A percentile compares a stretch with the other conserved stretches of the same genome.
These are phyloP conservation scores for Quercus engelmannii DNA, from an alignment of 306 rosid species.

Conservation along the genomic window DNA sequence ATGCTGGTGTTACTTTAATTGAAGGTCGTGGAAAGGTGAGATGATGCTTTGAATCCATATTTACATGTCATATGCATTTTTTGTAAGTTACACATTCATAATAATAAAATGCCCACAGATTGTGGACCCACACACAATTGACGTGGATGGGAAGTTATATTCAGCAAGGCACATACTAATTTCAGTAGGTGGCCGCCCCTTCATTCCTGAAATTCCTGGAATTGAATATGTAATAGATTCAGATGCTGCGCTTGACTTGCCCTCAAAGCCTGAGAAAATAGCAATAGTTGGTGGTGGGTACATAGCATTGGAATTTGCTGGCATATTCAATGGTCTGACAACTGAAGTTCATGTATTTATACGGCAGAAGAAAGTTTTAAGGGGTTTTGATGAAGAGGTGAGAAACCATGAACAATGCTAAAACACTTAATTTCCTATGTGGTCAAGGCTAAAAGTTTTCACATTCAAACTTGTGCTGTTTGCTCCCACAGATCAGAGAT, in stretches of 20 bases:
- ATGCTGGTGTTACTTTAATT: slow-evolving; percentile 61
- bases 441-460: background rate
- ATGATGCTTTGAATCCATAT: slow-evolving; percentile 4
- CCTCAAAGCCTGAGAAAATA: slow-evolving; percentile 80
- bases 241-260: slow-evolving; percentile 95
- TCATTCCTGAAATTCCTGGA: slow-evolving; percentile 93
- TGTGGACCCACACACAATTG: slow-evolving; percentile 82
- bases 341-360: slow-evolving; percentile 85
- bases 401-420: slow-evolving; percentile 11
- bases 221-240: slow-evolving; percentile 85
- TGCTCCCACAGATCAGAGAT: slow-evolving; percentile 71
- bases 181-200: slow-evolving; percentile 89
- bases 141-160: slow-evolving; percentile 81
- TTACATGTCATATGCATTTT: background rate
- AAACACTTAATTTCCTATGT: background rate
- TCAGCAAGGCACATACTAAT: slow-evolving; percentile 81
- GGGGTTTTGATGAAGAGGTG: slow-evolving; percentile 99
- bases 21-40: slow-evolving; percentile 97
- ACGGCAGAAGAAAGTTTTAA: slow-evolving; percentile 77
- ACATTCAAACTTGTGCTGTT: slow-evolving; percentile 22
- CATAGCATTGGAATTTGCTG: slow-evolving; percentile 97
- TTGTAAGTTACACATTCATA: slow-evolving; percentile 20
- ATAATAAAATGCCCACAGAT: slow-evolving; percentile 39
- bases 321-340: slow-evolving; percentile 79
- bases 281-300: slow-evolving; percentile 99